Conservation (phyloP, 768 basidiomycete species). For the Pisolithus microcarpus region DNA sequence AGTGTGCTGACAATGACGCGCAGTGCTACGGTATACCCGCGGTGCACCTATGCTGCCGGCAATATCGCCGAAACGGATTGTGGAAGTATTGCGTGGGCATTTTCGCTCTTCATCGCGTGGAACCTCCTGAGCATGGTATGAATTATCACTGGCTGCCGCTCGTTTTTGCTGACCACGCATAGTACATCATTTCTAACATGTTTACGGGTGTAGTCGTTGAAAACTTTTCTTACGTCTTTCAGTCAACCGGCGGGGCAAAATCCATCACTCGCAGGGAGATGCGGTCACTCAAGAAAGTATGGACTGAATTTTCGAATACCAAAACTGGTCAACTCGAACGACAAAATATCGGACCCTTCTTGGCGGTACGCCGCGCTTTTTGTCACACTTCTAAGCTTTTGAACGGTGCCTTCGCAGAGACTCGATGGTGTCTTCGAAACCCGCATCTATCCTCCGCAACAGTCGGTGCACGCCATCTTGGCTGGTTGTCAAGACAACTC, state of each 20-base stretch:
- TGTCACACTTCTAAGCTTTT: background rate
- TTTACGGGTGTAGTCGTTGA: conserved; percentile 96
- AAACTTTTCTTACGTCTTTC: conserved; percentile 93
- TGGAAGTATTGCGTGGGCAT: conserved; percentile 79
- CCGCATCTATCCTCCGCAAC: conserved; percentile 70
- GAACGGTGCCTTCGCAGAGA: conserved; percentile 41
- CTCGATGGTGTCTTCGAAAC: conserved; percentile 85
- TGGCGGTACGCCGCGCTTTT: conserved; percentile 50
- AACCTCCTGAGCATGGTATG: conserved; percentile 88
- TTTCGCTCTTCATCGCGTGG: conserved; percentile 87
- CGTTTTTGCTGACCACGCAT: conserved; percentile 2
- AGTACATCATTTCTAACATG: conserved; percentile 97
- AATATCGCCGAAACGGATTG: conserved; percentile 70
- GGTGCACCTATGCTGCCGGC: conserved; percentile 55
- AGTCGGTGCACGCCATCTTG: conserved; percentile 53
- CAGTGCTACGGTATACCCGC: conserved; percentile 71
- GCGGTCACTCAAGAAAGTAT: conserved; percentile 89
- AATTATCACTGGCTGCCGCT: conserved; percentile 10
- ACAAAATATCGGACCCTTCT: conserved; percentile 66
- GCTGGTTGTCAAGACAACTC: conserved; percentile 38
- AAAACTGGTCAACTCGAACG: conserved; percentile 75
- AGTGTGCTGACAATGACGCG: background rate
- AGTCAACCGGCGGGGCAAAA: conserved; percentile 73
- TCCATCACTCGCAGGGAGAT: conserved; percentile 86
- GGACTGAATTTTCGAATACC: conserved; percentile 77